phyloP scores from a whole-genome alignment of 176 grass and related monocot genomes.

The Oryza meyeriana region DNA sequence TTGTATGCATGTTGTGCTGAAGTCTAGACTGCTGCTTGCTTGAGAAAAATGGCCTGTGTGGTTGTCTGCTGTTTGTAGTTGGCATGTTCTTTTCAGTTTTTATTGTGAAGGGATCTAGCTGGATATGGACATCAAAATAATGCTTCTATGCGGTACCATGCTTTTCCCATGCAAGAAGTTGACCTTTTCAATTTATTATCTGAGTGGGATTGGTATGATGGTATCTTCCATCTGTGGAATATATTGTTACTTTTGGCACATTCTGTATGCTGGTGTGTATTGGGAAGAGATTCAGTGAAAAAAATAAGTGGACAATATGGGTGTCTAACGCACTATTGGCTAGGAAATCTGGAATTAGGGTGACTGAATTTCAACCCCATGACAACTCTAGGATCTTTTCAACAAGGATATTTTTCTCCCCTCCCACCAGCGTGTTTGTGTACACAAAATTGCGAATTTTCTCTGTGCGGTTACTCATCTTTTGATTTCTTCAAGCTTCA shows the following conservation, averaged over 20 bases:
- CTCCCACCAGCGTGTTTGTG: background rate
- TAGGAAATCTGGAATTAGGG: background rate
- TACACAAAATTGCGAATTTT: background rate
- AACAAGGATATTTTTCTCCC: background rate
- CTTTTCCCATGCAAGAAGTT: constrained; percentile 18
- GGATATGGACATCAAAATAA: constrained; percentile 3
- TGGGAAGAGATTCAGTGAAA: background rate
- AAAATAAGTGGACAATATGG: background rate
- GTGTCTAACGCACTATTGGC: background rate
- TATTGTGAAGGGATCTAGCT: background rate
- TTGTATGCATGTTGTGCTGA: background rate
- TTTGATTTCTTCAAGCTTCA: background rate
- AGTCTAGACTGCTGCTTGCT: background rate
- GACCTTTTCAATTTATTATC: background rate
- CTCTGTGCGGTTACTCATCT: background rate
- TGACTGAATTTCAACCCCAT: background rate
- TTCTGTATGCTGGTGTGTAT: background rate
- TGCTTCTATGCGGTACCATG: background rate
- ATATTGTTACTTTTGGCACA: background rate
- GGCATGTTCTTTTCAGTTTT: constrained; percentile 19
- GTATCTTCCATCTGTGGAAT: background rate
- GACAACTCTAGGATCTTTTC: background rate
- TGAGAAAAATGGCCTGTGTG: background rate
- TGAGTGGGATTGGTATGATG: constrained; percentile 7
- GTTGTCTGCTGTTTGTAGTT: background rate